A percentile compares a stretch with the other conserved stretches of the same genome.
Conservation (phyloP, 768 basidiomycete genomes). For the Termitomyces eurrhizus region DNA sequence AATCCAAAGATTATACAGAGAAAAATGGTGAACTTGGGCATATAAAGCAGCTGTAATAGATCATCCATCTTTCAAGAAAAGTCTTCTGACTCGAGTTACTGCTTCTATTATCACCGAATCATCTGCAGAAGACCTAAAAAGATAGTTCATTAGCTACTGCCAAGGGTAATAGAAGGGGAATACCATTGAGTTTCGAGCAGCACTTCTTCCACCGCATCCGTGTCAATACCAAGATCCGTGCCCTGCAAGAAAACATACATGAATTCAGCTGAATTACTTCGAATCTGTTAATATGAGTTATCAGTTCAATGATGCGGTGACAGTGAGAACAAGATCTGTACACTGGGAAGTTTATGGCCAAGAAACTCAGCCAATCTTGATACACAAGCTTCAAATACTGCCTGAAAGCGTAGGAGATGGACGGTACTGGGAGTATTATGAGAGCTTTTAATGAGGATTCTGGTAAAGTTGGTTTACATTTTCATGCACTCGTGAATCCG, state of each 20-base stretch:
- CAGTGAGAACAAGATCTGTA: slow-evolving; percentile 28
- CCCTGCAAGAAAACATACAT: slow-evolving; percentile 76
- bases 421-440: slow-evolving; percentile 45
- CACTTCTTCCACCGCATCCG: slow-evolving; percentile 62
- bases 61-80: slow-evolving; percentile 22
- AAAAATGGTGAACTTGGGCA: neutral
- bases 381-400: slow-evolving; percentile 41
- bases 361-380: slow-evolving; percentile 58
- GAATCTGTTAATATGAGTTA: slow-evolving; percentile 46
- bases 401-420: slow-evolving; percentile 53
- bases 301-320: neutral
- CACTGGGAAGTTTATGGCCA: slow-evolving; percentile 76
- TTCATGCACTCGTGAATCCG: slow-evolving; percentile 81
- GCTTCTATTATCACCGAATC: slow-evolving; percentile 32
- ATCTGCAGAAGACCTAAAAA: slow-evolving; percentile 47
- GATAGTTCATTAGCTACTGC: neutral
- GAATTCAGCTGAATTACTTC: slow-evolving; percentile 78
- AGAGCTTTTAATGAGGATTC: neutral
- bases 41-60: neutral
- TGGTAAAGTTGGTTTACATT: slow-evolving; percentile 44
- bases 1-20: neutral
- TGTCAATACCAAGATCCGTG: slow-evolving; percentile 60
- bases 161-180: neutral
- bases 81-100: slow-evolving; percentile 36
- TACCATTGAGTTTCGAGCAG: slow-evolving; percentile 84